Base-by-base conservation (phyloP, 768 basidiomycete genomes). In the Tylopilus vinaceipallidus region DNA sequence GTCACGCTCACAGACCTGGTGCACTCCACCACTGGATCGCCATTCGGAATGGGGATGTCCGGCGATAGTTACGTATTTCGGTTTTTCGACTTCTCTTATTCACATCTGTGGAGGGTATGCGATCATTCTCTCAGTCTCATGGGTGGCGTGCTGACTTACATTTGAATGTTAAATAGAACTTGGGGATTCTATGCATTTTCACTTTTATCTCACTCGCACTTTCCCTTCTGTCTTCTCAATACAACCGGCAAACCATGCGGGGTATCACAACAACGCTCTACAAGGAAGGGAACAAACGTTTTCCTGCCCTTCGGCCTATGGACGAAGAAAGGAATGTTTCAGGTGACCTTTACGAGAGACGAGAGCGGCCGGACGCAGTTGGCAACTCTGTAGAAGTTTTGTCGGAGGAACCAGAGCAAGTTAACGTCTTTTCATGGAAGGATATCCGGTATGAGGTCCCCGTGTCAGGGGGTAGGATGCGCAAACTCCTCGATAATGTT, bases 401-500 rank as follows among this genome's bases (percentile, higher is more conserved):
- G n/a, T n/a, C n/a, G n/a, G n/a, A n/a, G n/a, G n/a, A n/a, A n/a
- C n/a, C 33, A 16, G 40, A 2, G n/a, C 24, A 3, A 70, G 69
- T 62, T n/a, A 75, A 84, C 52, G 71, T 84, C 3, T 93, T 95
- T 68, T 88, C 91, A 1, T 95, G 90, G 89, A 76, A 81, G 43
- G 71, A 82, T 50, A 57, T 91, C 41, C 71, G 74, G 49, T 94
- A 93, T 64, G 76, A 75, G 39, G 82, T 92, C 2, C 75, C 78
- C 2, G 58, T 67, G 38, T 41, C 54, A 0, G 60, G 61, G 30
- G 65, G 63, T 11, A 45, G 49, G 1, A 73, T 82, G 26, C 71
- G 78, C 19, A 68, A 60, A 26, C 62, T 80, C 0, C 67, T 80
- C 20, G 70, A 78, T 56, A 62, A 74, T 42, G 71, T 80, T 16